Base-by-base conservation (phyloP, 345 rosid species). In the Hibiscus syriacus region DNA sequence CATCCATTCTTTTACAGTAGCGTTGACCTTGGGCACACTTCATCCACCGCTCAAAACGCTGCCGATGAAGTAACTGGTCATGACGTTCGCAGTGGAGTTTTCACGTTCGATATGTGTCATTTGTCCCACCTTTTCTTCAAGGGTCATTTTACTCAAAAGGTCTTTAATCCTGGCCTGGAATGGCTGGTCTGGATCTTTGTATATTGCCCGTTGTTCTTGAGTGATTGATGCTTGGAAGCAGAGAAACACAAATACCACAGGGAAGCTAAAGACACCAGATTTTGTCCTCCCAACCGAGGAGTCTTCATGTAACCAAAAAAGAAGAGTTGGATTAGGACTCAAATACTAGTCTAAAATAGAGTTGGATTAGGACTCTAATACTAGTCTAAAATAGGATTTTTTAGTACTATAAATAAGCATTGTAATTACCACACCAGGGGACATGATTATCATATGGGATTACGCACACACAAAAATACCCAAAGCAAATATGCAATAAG, bases 41-140 rank as follows among this genome's bases (percentile, higher is more conserved):
- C 84, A 81, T 41, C 84, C 81, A 0, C 77, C 81, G 56, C 81
- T 77, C 66, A 80, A 36, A 17, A 80, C 71, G 34, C 84, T 80
- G 22, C 79, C 88, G 60, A 84, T 80, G 39, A 64, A 78, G 78
- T 74, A 72, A 12, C 70, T 73, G 70, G 48, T 74, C 67, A 81
- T 41, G 36, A 73, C 52, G 2, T 82, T 72, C 11, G 64, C 25
- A 19, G 82, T 68, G 1, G 78, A 73, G 41, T 72, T 67, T 27
- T 10, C 11, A 23, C 70, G 70, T 67, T 67, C 61, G 6, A 67
- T 11, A 20, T 67, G 70, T 1, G 22, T 1, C 70, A 54, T 52
- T 17, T 67, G 70, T 1, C 70, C 52, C 4, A 67, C 23, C 22
- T 54, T 53, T 34, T 67, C 60, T n/a, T 29, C 60, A 0, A 67